phyloP scores from a whole-genome alignment of 1,284 basidiomycete genomes.

The Ceratobasidium sp. region DNA sequence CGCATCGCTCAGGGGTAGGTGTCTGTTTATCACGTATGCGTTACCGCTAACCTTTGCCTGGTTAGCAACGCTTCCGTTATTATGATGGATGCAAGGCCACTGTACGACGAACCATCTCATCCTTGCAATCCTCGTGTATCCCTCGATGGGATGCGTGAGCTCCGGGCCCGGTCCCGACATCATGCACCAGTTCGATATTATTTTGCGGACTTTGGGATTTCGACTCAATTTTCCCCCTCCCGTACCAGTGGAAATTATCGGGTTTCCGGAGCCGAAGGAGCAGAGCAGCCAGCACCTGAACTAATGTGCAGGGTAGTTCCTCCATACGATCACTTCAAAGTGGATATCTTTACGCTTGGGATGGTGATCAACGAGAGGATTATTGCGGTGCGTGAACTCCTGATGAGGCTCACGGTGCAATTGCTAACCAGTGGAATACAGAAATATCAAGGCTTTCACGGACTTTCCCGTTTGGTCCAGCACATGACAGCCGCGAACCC shows the following conservation, averaged over 20 bases:
- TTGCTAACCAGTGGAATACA: not conserved
- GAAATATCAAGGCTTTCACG: not conserved
- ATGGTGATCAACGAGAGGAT: not conserved
- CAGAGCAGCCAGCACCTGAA: constrained; percentile 27
- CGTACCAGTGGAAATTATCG: too few species aligned
- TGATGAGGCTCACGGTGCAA: not conserved
- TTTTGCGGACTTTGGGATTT: constrained; percentile 28
- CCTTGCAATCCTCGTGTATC: not conserved
- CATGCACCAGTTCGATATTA: constrained; percentile 18
- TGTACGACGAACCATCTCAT: constrained; percentile 29
- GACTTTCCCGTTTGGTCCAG: not conserved
- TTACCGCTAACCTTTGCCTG: not conserved
- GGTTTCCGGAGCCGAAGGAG: not conserved
- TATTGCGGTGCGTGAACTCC: not conserved
- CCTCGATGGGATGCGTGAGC: not conserved
- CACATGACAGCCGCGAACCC: not conserved
- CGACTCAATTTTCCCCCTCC: not conserved
- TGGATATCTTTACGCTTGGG: constrained; percentile 30
- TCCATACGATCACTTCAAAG: constrained; percentile 30
- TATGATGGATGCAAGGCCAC: constrained; percentile 32
- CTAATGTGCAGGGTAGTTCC: constrained; percentile 1
- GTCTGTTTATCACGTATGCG: not conserved
- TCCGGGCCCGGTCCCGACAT: not conserved
- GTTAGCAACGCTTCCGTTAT: not conserved
- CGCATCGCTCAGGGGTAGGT: constrained; percentile 1